Percentiles rank a stretch among this genome's conserved stretches.
Conservation (phyloP, 2,329 filamentous ascomycete genomes). For the Plectosphaerella cucumerina region DNA sequence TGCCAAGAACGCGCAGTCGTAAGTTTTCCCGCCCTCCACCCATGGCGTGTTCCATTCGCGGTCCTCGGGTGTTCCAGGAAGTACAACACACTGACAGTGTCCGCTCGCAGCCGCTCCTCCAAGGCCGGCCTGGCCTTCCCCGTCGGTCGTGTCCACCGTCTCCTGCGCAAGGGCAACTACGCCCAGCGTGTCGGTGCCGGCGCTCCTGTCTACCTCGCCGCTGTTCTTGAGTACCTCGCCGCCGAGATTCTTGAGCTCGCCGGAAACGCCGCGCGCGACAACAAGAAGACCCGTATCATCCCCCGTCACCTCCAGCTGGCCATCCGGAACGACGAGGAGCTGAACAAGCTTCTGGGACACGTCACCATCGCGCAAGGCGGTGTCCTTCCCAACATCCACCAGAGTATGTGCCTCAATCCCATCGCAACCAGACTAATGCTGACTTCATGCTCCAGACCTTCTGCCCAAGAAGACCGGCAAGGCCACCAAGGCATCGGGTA, state of each 20-base stretch:
- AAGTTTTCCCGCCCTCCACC: conserved; percentile 44
- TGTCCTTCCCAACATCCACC: conserved; percentile 96
- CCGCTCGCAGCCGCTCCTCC: conserved; percentile 74
- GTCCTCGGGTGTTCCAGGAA: neutral
- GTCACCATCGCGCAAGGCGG: conserved; percentile 96
- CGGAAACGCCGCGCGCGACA: conserved; percentile 97
- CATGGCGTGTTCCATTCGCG: conserved; percentile 30
- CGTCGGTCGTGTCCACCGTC: conserved; percentile 98
- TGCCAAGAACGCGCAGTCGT: conserved; percentile 99
- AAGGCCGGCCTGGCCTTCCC: conserved; percentile 99
- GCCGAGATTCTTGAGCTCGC: conserved; percentile 98
- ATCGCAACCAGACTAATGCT: conserved; percentile 21
- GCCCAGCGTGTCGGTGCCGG: conserved; percentile 98
- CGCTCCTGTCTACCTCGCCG: conserved; percentile 94
- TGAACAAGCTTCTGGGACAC: conserved; percentile 97
- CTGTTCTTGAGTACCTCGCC: conserved; percentile 96
- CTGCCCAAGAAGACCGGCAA: conserved; percentile 99
- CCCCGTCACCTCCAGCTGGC: conserved; percentile 97
- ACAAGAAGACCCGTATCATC: conserved; percentile 99
- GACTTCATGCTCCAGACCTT: conserved; percentile 67
- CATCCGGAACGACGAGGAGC: conserved; percentile 98
- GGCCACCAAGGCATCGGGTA: conserved; percentile 71
- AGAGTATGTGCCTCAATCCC: conserved; percentile 64
- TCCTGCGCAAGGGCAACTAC: conserved; percentile 98
- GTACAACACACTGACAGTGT: conserved; percentile 29